Evolutionary conservation across 495 filamentous ascomycete species (phyloP).

Genomic region (Penicillium bialowiezense): DNA sequence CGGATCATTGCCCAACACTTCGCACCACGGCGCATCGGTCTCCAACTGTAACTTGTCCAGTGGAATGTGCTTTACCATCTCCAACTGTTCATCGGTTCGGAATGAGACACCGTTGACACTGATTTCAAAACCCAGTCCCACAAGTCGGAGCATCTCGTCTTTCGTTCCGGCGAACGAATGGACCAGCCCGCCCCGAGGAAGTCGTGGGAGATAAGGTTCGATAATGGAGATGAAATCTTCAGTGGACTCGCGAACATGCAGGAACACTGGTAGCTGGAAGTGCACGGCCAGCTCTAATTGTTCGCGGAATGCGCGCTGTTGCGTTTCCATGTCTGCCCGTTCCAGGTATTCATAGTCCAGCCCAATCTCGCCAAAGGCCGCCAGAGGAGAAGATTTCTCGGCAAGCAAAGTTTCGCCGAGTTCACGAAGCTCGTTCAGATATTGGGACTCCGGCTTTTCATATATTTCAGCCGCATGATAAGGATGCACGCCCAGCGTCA

Average conservation of each 20-base stretch:
- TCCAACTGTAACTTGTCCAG: slow-evolving; percentile 29
- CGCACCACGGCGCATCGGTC: slow-evolving; percentile 35
- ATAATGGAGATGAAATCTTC: slow-evolving; percentile 29
- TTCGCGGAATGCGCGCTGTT: slow-evolving; percentile 26
- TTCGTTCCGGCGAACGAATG: slow-evolving; percentile 30
- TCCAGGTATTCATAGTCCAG: slow-evolving; percentile 31
- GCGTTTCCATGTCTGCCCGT: slow-evolving; percentile 25
- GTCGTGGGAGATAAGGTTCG: slow-evolving; percentile 13
- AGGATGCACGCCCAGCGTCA: slow-evolving; percentile 32
- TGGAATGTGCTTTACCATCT: slow-evolving; percentile 29
- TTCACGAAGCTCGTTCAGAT: slow-evolving; percentile 9
- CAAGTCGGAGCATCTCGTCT: slow-evolving; percentile 25
- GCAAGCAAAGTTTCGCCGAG: slow-evolving; percentile 12
- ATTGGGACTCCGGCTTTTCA: slow-evolving; percentile 1
- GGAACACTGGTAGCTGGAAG: slow-evolving; percentile 25
- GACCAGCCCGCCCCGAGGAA: slow-evolving; percentile 26
- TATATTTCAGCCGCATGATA: slow-evolving; percentile 30
- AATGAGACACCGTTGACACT: slow-evolving; percentile 33
- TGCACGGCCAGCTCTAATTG: slow-evolving; percentile 24
- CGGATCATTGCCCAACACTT: slow-evolving; percentile 20
- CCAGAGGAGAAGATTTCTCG: slow-evolving; percentile 16
- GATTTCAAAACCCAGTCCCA: slow-evolving; percentile 26
- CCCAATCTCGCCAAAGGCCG: slow-evolving; percentile 31
- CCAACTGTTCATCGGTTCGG: slow-evolving; percentile 22
- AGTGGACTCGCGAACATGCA: slow-evolving; percentile 28